Base-by-base conservation (phyloP, 1,139 yeast genomes). In the Taphrina flavorubra region DNA sequence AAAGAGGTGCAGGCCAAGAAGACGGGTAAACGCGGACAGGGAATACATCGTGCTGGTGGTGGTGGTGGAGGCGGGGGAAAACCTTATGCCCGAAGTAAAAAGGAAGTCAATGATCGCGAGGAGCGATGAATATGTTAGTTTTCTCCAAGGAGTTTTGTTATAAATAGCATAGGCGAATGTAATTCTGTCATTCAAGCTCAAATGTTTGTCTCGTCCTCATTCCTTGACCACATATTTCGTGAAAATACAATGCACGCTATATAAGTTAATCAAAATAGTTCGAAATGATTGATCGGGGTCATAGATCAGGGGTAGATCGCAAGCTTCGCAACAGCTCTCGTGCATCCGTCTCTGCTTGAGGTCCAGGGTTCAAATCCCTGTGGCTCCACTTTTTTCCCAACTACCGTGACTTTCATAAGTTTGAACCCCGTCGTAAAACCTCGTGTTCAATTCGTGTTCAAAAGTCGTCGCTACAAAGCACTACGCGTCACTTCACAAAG, bases 1-100 rank as follows among this genome's bases (percentile, higher is more conserved):
- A 90, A 90, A 77, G 88, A 87, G 69, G 81, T 86, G 74, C 94
- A 92, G 76, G 85, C 85, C 58, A 78, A 81, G 77, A 72, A 80
- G 77, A 74, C 81, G 78, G 76, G 75, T 56, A 76, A 77, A 46
- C 77, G 78, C 70, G 78, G 79, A 18, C 79, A 78, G 65, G 81
- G 81, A 55, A 78, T 72, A 25, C 62, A 71, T 49, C 69, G 72
- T 47, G 70, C 69, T 44, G 64, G 62, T 13, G 59, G 60, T 5
- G 75, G 74, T 40, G 64, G 62, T 8, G 59, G 60, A 5, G 74
- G 74, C 40, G 75, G 70, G 40, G 73, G 72, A 65, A 69, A 60
- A 34, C 55, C 61, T 18, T 51, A 39, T 65, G 68, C 36, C 6
- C 36, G 58, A 7, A 25, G 4, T 25, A 57, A 57, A 18, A 42